phyloP scores from a whole-genome alignment of 331 rosid species.

The Saraca asoca region DNA sequence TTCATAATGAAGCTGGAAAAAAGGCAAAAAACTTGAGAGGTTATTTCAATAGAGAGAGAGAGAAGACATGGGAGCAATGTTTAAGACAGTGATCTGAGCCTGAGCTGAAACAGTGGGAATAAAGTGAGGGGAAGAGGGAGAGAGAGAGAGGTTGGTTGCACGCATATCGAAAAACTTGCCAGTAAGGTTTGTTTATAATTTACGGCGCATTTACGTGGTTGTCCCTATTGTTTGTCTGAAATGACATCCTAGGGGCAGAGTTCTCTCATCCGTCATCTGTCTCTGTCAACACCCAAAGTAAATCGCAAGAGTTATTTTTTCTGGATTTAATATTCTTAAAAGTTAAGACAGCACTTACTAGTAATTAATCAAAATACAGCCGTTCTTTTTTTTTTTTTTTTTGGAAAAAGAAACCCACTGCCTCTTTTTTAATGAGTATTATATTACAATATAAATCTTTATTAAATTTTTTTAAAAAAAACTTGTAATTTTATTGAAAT shows the following conservation, averaged over 20 bases:
- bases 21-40: not conserved
- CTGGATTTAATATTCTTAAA: constrained; percentile 7
- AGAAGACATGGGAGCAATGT: constrained; percentile 23
- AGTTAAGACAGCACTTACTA: too few relatives aligned
- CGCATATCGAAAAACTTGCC: constrained; percentile 65
- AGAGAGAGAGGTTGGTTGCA: constrained; percentile 40
- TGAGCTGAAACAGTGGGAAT: constrained; percentile 51
- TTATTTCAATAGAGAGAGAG: not conserved
- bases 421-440: too few relatives aligned
- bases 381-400: too few relatives aligned
- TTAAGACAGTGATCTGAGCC: constrained; percentile 35
- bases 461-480: too few relatives aligned
- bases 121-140: constrained; percentile 34
- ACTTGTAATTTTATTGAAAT: too few relatives aligned
- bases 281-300: constrained; percentile 19
- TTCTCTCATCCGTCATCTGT: constrained; percentile 7
- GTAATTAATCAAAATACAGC: too few relatives aligned
- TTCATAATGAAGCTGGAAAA: constrained; percentile 18
- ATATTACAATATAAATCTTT: too few relatives aligned
- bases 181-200: constrained; percentile 33
- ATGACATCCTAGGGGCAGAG: constrained; percentile 50
- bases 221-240: constrained; percentile 65
- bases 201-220: constrained; percentile 68
- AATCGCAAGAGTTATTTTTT: not conserved
- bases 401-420: too few relatives aligned